A percentile compares a stretch with the other conserved stretches of the same genome.
These are phyloP conservation scores for Populus hybrid DNA, from an alignment of 441 rosid genomes.

Conservation along the genomic window DNA sequence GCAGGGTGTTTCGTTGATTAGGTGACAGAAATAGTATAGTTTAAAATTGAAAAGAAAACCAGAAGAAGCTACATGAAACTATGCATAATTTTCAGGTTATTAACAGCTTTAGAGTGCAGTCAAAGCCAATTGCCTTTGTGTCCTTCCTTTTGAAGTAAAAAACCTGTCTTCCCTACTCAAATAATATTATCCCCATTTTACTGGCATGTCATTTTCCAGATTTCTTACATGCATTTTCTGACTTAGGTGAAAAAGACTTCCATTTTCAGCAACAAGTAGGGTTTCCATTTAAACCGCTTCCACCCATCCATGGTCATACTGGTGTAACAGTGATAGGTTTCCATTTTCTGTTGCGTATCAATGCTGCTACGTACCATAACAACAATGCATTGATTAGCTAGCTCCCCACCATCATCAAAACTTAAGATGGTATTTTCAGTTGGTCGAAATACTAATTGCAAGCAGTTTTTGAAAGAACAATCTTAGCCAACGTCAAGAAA, in stretches of 20 bases:
- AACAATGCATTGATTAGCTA: background rate
- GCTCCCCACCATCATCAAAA: background rate
- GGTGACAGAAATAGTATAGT: background rate
- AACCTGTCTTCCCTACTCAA: background rate
- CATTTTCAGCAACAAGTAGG: too few species aligned
- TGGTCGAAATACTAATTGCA: background rate
- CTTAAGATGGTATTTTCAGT: background rate
- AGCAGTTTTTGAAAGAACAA: background rate
- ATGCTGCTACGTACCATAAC: background rate
- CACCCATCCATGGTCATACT: too few species aligned
- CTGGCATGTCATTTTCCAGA: background rate
- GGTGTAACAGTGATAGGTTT: too few species aligned
- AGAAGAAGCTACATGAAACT: background rate
- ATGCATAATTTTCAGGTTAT: background rate
- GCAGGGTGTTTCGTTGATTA: background rate
- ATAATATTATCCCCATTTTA: background rate
- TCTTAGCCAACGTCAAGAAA: background rate
- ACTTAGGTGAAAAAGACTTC: too few species aligned
- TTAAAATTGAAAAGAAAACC: background rate
- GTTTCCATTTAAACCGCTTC: too few species aligned
- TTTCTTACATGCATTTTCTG: too few species aligned
- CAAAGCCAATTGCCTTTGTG: constrained; percentile 16
- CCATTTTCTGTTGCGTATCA: background rate
- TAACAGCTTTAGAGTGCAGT: constrained; percentile 21
- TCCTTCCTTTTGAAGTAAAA: constrained; percentile 10